Percentiles rank a stretch among this genome's conserved stretches.
These are phyloP conservation scores for Colletotrichum lentis DNA, from an alignment of 2,329 filamentous ascomycete genomes.

Conservation along the genomic window DNA sequence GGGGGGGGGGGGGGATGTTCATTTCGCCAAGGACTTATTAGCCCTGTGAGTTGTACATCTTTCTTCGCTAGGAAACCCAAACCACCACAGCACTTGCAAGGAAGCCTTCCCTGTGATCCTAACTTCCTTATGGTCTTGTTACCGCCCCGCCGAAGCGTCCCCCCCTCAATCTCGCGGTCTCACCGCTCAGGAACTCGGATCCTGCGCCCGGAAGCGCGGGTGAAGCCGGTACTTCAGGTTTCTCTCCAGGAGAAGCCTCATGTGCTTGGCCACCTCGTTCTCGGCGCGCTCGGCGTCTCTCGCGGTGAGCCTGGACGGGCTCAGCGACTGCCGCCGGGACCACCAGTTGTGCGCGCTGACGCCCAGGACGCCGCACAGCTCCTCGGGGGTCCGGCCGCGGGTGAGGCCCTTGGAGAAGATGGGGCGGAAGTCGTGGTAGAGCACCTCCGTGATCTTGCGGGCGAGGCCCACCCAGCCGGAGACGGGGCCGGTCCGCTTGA, in stretches of 20 bases:
- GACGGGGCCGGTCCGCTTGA: not conserved
- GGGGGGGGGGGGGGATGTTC: too few species aligned
- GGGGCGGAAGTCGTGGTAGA: conserved; percentile 4
- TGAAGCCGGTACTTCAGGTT: not conserved
- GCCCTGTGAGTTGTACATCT: too few species aligned
- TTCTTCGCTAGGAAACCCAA: too few species aligned
- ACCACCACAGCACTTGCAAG: too few species aligned
- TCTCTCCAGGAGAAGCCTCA: not conserved
- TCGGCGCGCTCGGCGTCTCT: not conserved
- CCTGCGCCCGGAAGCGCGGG: not conserved
- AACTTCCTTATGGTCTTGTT: too few species aligned
- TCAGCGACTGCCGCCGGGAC: not conserved
- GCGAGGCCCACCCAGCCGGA: not conserved
- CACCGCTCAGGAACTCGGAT: not conserved
- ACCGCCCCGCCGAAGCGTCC: too few species aligned
- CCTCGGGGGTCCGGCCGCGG: not conserved
- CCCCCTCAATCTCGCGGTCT: not conserved
- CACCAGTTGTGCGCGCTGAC: conserved; percentile 2
- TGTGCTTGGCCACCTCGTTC: not conserved
- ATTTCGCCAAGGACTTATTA: too few species aligned
- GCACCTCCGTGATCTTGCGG: not conserved
- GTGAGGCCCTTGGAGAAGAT: not conserved
- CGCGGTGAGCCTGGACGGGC: not conserved
- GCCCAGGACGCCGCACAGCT: not conserved
- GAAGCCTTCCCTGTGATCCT: too few species aligned